Base-by-base conservation (phyloP, 2,329 filamentous ascomycete genomes). In the Colletotrichum truncatum region DNA sequence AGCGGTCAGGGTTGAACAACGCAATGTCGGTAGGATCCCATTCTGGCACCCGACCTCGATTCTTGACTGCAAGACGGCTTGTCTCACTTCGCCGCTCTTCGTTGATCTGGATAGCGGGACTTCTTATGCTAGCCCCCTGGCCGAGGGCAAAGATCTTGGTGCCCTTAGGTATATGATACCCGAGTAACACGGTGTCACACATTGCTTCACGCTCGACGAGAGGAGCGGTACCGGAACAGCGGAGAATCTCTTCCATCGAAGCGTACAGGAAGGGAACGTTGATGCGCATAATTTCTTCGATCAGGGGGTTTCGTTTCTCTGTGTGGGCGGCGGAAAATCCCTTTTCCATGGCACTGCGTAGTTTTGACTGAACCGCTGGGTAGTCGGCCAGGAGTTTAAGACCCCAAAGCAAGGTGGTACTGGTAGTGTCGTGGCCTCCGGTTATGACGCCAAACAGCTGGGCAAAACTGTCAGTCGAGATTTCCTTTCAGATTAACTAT, bases 371-470 rank as follows among this genome's bases (percentile, higher is more conserved):
- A 4, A 32, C 14, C 2, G 11, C n/a, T 3, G 52, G 46, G 23
- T 38, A 14, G 45, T 60, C 61, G 8, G 65, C 58, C 34, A 14
- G 69, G 25, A 39, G 30, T 16, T 65, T 76, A 6, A 73, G 63
- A 64, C 70, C 73, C 74, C 74, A 76, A 0, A 70, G 69, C 11
- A 74, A 34, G 5, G 69, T 67, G 1, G 74, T 70, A 26, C 72
- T 71, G 6, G 71, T 73, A 5, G 72, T 73, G n/a, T 76, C 74
- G 51, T 76, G 73, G 4, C 74, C 74, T 2, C 66, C 74, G 3
- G 74, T 66, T 10, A 76, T 66, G 36, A 72, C 74, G 6, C 74
- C 74, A 8, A 75, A 64, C n/a, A 72, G 21, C 71, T 72, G 16
- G 2, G 6, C 1, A 4, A 7, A 7, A 18, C 2, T 14, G 6